Base-by-base conservation (phyloP, 2,329 filamentous ascomycete species). In the Helicocarpus griseus region DNA sequence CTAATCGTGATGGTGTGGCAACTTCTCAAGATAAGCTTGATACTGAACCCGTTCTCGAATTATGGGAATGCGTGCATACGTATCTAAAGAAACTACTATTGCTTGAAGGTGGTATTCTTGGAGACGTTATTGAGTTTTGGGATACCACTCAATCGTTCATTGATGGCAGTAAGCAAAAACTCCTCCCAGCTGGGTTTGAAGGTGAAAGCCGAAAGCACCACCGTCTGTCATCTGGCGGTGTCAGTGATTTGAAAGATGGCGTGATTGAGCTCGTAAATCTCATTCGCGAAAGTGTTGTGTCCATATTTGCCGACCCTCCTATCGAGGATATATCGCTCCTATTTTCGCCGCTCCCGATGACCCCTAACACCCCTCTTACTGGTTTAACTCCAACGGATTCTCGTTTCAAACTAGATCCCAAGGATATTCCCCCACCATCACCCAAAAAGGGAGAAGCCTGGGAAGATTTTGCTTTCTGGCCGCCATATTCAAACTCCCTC, bases 401-500 rank as follows among this genome's bases (percentile, higher is more conserved):
- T 43, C 81, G 86, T 1, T 91, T 95, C 69, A 86, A 83, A 51
- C 81, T 95, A 54, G 89, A 95, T 62, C 76, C 81, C 0, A 85
- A 80, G 62, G 89, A 87, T 56, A 73, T 87, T 2, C 90, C 89
- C 1, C 82, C 83, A 9, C 83, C 85, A 1, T 88, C 86, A 0
- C 87, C 89, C 0, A 87, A 78, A 59, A 80, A 80, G 41, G 91
- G 90, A 5, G 89, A 95, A 60, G 73, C 84, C 0, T 97, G 89
- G 89, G 93, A 97, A 63, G 86, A 91, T 71, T 82, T 93, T 67
- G 91, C 90, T 0, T 98, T 97, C 68, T 97, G 91, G 90, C 90
- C 91, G 3, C 93, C 91, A 0, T 85, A 87, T 71, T 87, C 89
- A 1, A 97, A 96, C 63, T 90, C 90, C 0, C 73, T 97, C 22